A percentile compares a stretch with the other conserved stretches of the same genome.
Conservation (phyloP, 495 filamentous ascomycete species). For the Darksidea phi region DNA sequence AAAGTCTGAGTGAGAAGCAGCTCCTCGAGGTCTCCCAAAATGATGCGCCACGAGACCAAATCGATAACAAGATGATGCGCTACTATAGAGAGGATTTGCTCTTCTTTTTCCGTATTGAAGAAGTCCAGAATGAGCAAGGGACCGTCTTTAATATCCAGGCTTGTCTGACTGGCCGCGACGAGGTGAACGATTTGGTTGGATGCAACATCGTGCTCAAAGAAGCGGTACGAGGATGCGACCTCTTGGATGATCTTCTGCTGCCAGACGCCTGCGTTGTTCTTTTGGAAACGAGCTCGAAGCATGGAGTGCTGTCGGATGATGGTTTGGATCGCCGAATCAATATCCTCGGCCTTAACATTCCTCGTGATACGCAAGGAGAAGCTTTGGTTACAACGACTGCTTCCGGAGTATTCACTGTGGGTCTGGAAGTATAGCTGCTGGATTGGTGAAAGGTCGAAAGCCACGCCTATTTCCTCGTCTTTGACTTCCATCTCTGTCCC, state of each 20-base stretch:
- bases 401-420: slow-evolving; percentile 28
- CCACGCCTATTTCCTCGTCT: not conserved
- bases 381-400: slow-evolving; percentile 15
- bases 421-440: slow-evolving; percentile 16
- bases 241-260: slow-evolving; percentile 23
- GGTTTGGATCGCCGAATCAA: slow-evolving; percentile 11
- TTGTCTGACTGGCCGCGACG: slow-evolving; percentile 1
- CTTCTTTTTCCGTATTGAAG: slow-evolving; percentile 8
- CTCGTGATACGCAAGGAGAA: slow-evolving; percentile 18
- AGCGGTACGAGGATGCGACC: slow-evolving; percentile 3
- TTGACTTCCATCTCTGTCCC: not conserved
- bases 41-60: slow-evolving; percentile 26
- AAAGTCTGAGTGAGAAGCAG: not conserved
- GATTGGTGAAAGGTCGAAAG: slow-evolving; percentile 20
- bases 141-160: slow-evolving; percentile 12
- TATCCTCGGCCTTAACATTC: not conserved
- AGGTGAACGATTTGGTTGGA: not conserved
- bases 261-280: slow-evolving; percentile 2
- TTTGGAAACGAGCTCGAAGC: slow-evolving; percentile 19
- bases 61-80: slow-evolving; percentile 28
- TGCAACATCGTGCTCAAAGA: not conserved
- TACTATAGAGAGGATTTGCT: slow-evolving; percentile 18
- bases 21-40: slow-evolving; percentile 24
- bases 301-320: slow-evolving; percentile 15
- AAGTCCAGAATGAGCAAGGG: slow-evolving; percentile 13